These are phyloP conservation scores for Hypoxylon subgilvum DNA, from an alignment of 495 filamentous ascomycete genomes.

Conservation along the genomic window DNA sequence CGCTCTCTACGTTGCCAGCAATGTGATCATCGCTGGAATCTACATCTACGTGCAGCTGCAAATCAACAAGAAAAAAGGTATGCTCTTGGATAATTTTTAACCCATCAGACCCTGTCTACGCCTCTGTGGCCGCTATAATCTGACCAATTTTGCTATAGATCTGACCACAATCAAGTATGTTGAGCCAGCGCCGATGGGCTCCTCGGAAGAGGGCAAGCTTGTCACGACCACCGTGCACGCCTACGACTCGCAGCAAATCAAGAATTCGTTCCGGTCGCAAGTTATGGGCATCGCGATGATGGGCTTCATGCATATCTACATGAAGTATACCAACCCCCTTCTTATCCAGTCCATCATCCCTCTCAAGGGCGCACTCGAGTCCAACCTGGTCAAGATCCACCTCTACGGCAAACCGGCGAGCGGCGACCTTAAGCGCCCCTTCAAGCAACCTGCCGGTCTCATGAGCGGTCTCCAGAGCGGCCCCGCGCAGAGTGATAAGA, in stretches of 20 bases:
- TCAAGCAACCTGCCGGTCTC: slow-evolving; percentile 83
- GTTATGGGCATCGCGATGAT: slow-evolving; percentile 98
- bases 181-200: slow-evolving; percentile 90
- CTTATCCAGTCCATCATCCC: slow-evolving; percentile 98
- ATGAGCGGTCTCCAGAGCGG: slow-evolving; percentile 73
- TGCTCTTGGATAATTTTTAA: slow-evolving; percentile 24
- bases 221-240: slow-evolving; percentile 93
- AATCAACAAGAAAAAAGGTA: slow-evolving; percentile 97
- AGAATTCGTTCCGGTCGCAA: slow-evolving; percentile 80
- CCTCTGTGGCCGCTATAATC: no score
- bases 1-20: slow-evolving; percentile 81
- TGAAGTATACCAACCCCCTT: slow-evolving; percentile 99
- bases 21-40: slow-evolving; percentile 81
- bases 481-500: slow-evolving; percentile 91
- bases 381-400: slow-evolving; percentile 95
- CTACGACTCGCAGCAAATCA: slow-evolving; percentile 87
- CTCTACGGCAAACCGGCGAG: slow-evolving; percentile 86
- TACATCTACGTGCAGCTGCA: slow-evolving; percentile 80
- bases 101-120: no score
- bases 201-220: slow-evolving; percentile 88
- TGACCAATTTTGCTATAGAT: slow-evolving; percentile 63
- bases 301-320: slow-evolving; percentile 96
- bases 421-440: slow-evolving; percentile 92
- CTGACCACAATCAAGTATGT: slow-evolving; percentile 98
- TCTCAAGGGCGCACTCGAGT: slow-evolving; percentile 90